Evolutionary conservation across 2,329 filamentous ascomycete genomes (phyloP).

Genomic region (Tolypocladium pustulatum): DNA sequence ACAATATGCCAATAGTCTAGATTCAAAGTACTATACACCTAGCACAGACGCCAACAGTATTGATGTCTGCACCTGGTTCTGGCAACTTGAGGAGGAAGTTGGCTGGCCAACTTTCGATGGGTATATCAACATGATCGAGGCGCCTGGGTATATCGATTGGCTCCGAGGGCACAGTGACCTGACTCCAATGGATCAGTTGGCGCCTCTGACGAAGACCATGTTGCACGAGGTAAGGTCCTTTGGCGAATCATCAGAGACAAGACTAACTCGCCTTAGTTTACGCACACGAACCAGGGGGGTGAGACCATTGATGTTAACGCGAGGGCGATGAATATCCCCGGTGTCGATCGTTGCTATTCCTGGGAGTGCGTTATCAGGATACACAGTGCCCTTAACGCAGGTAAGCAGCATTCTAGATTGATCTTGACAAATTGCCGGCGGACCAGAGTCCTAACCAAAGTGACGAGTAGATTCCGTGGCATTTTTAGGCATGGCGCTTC

Average conservation of each 20-base stretch:
- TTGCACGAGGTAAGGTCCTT: neutral
- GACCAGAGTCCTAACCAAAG: neutral
- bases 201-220: neutral
- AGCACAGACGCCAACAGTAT: neutral
- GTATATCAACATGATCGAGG: neutral
- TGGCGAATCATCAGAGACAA: neutral
- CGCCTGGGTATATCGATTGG: neutral
- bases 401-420: neutral
- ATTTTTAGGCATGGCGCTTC: neutral
- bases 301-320: neutral
- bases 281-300: neutral
- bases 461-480: neutral
- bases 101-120: neutral
- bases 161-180: fast-evolving
- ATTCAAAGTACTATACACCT: neutral
- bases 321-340: neutral
- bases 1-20: neutral
- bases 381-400: neutral
- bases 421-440: neutral
- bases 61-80: neutral
- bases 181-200: neutral
- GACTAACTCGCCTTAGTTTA: neutral
- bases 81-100: neutral
- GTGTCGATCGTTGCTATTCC: neutral
- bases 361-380: neutral